These are phyloP conservation scores for Xerocomellus amylosporus DNA, from an alignment of 768 basidiomycete genomes.

Conservation along the genomic window DNA sequence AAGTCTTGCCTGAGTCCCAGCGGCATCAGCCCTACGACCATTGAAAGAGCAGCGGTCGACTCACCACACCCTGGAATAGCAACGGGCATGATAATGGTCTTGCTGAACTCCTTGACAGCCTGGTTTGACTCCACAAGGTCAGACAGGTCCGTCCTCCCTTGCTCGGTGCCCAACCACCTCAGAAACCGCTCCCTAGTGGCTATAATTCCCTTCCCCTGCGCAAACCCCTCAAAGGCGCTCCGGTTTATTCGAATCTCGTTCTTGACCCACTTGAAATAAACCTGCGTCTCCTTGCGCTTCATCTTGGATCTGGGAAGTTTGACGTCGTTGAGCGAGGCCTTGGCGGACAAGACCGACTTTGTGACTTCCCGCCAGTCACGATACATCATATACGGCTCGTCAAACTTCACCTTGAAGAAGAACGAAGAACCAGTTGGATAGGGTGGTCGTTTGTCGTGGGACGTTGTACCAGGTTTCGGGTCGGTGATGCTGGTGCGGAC, in stretches of 20 bases:
- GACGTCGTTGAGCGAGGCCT: constrained; percentile 30
- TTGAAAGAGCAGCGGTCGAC: constrained; percentile 22
- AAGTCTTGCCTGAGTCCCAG: constrained; percentile 72
- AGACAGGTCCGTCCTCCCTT: constrained; percentile 39
- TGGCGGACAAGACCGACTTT: constrained; percentile 57
- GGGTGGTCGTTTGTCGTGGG: constrained; percentile 45
- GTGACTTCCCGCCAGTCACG: constrained; percentile 97
- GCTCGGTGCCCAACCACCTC: constrained; percentile 54
- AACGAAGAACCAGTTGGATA: constrained; percentile 81
- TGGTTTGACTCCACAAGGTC: constrained; percentile 21
- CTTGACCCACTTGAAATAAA: constrained; percentile 84
- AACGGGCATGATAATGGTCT: constrained; percentile 84
- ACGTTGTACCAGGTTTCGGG: constrained; percentile 35
- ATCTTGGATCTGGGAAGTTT: constrained; percentile 63
- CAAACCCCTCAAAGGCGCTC: constrained; percentile 57
- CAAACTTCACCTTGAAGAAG: constrained; percentile 99
- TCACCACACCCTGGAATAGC: constrained; percentile 92
- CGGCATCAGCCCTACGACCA: neutral
- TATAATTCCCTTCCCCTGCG: constrained; percentile 81
- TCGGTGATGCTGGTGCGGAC: constrained; percentile 69
- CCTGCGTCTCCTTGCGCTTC: constrained; percentile 69
- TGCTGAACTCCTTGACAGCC: constrained; percentile 42
- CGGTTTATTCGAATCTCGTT: constrained; percentile 65
- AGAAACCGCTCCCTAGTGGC: constrained; percentile 77
- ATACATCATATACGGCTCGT: constrained; percentile 98